Base-by-base conservation (phyloP, 352 stramenopile genomes). In the Blastocystis sp. region DNA sequence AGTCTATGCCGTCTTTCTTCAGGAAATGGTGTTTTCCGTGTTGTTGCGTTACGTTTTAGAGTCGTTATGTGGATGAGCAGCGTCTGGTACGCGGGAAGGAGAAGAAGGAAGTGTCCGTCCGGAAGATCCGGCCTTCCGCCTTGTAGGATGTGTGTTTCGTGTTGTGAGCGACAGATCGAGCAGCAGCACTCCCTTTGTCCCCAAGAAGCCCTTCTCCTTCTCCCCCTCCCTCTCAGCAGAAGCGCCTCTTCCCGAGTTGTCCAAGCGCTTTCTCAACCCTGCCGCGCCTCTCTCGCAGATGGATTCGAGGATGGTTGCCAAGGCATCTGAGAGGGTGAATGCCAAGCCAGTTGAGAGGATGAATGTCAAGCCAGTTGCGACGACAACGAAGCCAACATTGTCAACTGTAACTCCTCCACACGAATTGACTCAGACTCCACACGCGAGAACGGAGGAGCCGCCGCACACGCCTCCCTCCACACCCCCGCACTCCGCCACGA, bases 41-140 rank as follows among this genome's bases (percentile, higher is more conserved):
- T 28, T 66, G n/a, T 67, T 60, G 21, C 48, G 1, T 76, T 84
- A 17, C 56, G 21, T 14, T 45, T 0, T 66, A 84, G 74, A 84
- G 48, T 23, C 48, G 56, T 0, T 84, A 34, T 21, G 56, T 56
- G n/a, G 38, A 53, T 28, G 9, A 40, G 14, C 34, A 84, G 61
- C 64, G 45, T 45, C n/a, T 67, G 52, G 19, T 53, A 52, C 21
- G n/a, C 28, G 69, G 48, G 17, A 59, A 56, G 2, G 38, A 23
- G 4, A 67, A 84, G 52, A 66, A 53, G 7, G 74, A 67, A 40
- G 52, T 28, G 38, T 53, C 74, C 38, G 23, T 66, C 17, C 74
- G 74, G 0, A 84, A 84, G 74, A 84, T 84, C 38, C 74, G 74
- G 67, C 74, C 74, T 41, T 84, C 74, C n/a, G 34, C 74, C 1